Evolutionary conservation across 495 filamentous ascomycete genomes (phyloP).

Genomic region (Melanomma pulvis-pyrius): DNA sequence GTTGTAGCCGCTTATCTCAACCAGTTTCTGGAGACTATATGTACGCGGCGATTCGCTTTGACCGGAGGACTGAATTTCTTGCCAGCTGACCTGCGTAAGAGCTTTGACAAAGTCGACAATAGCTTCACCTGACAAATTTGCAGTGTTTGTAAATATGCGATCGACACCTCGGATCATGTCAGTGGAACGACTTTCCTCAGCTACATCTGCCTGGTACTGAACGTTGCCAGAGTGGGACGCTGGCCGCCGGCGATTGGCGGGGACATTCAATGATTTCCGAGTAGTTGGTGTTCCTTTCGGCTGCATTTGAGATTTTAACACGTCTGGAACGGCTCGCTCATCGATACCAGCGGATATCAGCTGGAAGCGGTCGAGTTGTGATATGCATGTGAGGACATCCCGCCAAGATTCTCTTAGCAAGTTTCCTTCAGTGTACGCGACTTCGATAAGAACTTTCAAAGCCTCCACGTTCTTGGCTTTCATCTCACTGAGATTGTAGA

Average conservation of each 20-base stretch:
- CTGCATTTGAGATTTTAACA: conserved; percentile 78
- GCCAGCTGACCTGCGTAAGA: conserved; percentile 95
- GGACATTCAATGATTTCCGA: conserved; percentile 69
- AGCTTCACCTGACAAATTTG: conserved; percentile 87
- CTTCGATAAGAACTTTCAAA: conserved; percentile 83
- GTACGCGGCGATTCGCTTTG: conserved; percentile 93
- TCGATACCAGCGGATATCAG: conserved; percentile 93
- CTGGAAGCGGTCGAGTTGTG: conserved; percentile 93
- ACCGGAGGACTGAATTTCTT: conserved; percentile 95
- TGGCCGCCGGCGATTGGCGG: conserved; percentile 58
- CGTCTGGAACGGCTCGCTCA: conserved; percentile 87
- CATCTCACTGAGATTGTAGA: conserved; percentile 95
- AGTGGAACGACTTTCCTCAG: conserved; percentile 85
- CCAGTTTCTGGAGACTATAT: conserved; percentile 95
- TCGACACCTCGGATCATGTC: conserved; percentile 93
- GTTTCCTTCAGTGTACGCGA: conserved; percentile 91
- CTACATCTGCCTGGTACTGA: conserved; percentile 81
- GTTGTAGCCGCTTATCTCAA: conserved; percentile 99
- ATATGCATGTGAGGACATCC: conserved; percentile 92
- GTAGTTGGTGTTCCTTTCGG: conserved; percentile 55
- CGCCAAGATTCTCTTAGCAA: conserved; percentile 87
- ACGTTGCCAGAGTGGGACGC: conserved; percentile 65
- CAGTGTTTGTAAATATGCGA: conserved; percentile 93
- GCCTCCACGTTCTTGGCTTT: conserved; percentile 95
- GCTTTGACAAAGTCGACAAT: conserved; percentile 98